Evolutionary conservation across 371 early-diverging fungal genomes (phyloP).

Genomic region (Mortierella sp.): DNA sequence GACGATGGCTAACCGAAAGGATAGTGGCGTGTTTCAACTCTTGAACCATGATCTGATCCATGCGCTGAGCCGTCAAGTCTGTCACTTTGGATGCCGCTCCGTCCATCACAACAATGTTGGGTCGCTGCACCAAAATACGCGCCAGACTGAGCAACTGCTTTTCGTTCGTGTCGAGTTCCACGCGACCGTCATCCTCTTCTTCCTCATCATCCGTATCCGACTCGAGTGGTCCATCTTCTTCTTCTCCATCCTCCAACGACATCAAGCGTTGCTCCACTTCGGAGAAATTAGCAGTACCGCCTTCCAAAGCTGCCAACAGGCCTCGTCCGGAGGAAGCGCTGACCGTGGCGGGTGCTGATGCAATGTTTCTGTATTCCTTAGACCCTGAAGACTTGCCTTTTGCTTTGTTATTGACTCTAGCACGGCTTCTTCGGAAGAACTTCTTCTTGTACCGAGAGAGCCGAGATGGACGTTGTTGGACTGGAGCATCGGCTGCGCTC

Average conservation of each 20-base stretch:
- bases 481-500: neutral
- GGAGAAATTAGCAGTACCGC: neutral
- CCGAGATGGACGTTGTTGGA: conserved; percentile 3
- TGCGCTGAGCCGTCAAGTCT: conserved; percentile 46
- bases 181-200: conserved; percentile 22
- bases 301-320: conserved; percentile 12
- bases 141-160: conserved; percentile 50
- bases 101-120: conserved; percentile 47
- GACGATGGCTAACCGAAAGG: conserved; percentile 37
- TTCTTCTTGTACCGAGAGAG: conserved; percentile 25
- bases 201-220: conserved; percentile 1
- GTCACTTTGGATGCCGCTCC: conserved; percentile 44
- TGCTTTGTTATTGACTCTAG: conserved; percentile 20
- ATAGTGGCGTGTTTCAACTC: conserved; percentile 39
- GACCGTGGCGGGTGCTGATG: conserved; percentile 26
- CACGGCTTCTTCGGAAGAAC: conserved; percentile 29
- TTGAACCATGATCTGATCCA: conserved; percentile 45
- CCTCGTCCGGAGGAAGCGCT: conserved; percentile 25
- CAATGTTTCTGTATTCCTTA: conserved; percentile 8
- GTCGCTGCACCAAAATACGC: conserved; percentile 40
- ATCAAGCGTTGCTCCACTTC: conserved; percentile 22
- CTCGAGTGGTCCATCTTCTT: neutral
- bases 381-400: neutral
- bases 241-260: conserved; percentile 6
- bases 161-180: conserved; percentile 53